A percentile compares a stretch with the other conserved stretches of the same genome.
Evolutionary conservation across 2,329 filamentous ascomycete species (phyloP).

Genomic region (Biscogniauxia mediterranea): DNA sequence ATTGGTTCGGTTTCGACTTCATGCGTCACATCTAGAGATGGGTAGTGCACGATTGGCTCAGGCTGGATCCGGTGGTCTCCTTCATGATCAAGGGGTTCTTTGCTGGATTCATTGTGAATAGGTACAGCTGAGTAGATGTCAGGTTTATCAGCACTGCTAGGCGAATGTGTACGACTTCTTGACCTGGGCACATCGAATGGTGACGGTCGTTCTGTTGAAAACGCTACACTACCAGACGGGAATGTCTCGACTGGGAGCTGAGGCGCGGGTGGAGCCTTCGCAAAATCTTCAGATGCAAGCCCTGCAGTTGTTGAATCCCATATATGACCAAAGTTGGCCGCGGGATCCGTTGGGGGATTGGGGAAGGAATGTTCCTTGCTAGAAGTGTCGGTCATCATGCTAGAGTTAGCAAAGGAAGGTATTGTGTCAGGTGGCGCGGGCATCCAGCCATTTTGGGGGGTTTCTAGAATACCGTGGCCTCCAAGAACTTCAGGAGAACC

Average conservation of each 20-base stretch:
- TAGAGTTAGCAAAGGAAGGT: neutral
- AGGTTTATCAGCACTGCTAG: constrained; percentile 2
- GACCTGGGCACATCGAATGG: constrained; percentile 1
- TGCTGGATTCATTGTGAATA: constrained; percentile 2
- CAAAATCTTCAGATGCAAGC: constrained; percentile 7
- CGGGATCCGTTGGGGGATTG: constrained; percentile 1
- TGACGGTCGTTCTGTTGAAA: constrained; percentile 1
- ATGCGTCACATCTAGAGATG: constrained; percentile 18
- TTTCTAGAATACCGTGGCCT: constrained; percentile 18
- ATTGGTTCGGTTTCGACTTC: constrained; percentile 8
- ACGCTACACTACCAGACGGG: neutral
- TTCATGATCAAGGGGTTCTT: constrained; percentile 5
- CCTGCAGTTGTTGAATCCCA: constrained; percentile 11
- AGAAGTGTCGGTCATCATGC: neutral
- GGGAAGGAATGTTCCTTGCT: constrained; percentile 11
- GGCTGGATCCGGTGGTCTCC: constrained; percentile 4
- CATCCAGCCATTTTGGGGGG: constrained; percentile 12
- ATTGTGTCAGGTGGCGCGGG: constrained; percentile 1
- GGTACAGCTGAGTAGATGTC: constrained; percentile 10
- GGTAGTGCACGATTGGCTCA: constrained; percentile 16
- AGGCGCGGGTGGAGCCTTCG: constrained; percentile 1
- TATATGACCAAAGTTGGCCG: constrained; percentile 4
- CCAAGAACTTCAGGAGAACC: constrained; percentile 6
- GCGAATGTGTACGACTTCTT: constrained; percentile 10
- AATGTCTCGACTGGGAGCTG: constrained; percentile 1